Base-by-base conservation (phyloP, 345 rosid species). In the Excoecaria cochinchinensis region DNA sequence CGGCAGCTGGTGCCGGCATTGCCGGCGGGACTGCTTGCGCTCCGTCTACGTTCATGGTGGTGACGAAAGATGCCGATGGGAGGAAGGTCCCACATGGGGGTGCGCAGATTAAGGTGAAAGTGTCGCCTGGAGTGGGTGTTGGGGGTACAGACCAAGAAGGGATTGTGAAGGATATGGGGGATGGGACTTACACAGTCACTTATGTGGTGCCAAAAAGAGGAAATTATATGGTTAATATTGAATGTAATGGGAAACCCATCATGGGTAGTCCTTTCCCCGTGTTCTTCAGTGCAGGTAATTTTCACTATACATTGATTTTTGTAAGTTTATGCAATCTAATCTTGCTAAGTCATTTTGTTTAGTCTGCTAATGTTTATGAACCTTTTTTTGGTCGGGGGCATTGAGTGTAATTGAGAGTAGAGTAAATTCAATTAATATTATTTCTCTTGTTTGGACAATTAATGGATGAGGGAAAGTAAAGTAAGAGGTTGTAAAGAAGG, bases 261-360 rank as follows among this genome's bases (percentile, higher is more conserved):
- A 88, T 87, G 96, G 98, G 98, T 31, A 95, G 97, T 82, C 99
- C 98, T 0, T 95, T 95, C 69, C 99, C 99, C 15, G 99, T 95
- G 65, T 95, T 95, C 87, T 95, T 95, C 84, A 95, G 99, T 77
- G 91, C 90, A 87, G 98, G 99, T 95, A 77, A 15, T 58, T 13
- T n/a, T 67, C 51, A 51, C 60, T 70, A 19, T 44, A 42, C 39
- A 21, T 46, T 5, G 24, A 1, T 59, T 10, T 59, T 5, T 53
- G 3, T 5, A 12, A 22, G 36, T 59, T 59, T 59, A 10, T 22
- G 63, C 38, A 3, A 59, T 22, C 14, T 31, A 31, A 31, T 31
- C 31, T 31, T 31, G 31, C 31, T 31, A 31, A 31, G 31, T 31
- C 31, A 31, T 31, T 31, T 31, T 31, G 31, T 31, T 31, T 22